Conservation (phyloP, 108 stramenopile genomes). For the Cyclostephanos tholiformis region DNA sequence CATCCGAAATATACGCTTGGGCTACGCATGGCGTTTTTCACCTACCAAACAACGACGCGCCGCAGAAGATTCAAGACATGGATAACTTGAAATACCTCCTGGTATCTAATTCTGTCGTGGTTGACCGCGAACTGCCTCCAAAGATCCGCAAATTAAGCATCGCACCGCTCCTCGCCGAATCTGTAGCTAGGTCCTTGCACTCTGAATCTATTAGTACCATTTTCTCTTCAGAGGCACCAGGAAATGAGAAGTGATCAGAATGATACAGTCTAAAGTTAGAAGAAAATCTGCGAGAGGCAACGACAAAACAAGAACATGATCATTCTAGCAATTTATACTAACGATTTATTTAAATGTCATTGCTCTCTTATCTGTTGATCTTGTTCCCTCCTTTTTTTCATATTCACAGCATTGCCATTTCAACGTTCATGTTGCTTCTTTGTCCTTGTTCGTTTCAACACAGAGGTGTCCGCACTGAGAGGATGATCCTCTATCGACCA, state of each 20-base stretch:
- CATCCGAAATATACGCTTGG: conserved; percentile 81
- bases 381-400: too few species aligned
- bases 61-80: conserved; percentile 61
- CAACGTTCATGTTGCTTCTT: too few species aligned
- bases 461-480: too few species aligned
- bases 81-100: conserved; percentile 76
- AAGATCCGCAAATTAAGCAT: conserved; percentile 86
- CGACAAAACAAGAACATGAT: too few species aligned
- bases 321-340: too few species aligned
- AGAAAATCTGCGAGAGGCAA: too few species aligned
- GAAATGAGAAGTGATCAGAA: conserved; percentile 21
- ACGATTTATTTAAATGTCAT: too few species aligned
- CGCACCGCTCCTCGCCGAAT: conserved; percentile 87
- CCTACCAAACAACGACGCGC: conserved; percentile 44
- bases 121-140: conserved; percentile 49
- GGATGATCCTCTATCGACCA: too few species aligned
- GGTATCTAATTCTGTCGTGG: conserved; percentile 78
- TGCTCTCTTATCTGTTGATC: too few species aligned
- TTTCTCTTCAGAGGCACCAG: conserved; percentile 55
- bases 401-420: too few species aligned
- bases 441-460: too few species aligned
- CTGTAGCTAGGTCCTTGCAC: conserved; percentile 81
- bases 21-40: conserved; percentile 89
- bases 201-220: conserved; percentile 78
- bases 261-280: too few species aligned